Evolutionary conservation across 306 rosid genomes (phyloP).

Genomic region (Corylus avellana): DNA sequence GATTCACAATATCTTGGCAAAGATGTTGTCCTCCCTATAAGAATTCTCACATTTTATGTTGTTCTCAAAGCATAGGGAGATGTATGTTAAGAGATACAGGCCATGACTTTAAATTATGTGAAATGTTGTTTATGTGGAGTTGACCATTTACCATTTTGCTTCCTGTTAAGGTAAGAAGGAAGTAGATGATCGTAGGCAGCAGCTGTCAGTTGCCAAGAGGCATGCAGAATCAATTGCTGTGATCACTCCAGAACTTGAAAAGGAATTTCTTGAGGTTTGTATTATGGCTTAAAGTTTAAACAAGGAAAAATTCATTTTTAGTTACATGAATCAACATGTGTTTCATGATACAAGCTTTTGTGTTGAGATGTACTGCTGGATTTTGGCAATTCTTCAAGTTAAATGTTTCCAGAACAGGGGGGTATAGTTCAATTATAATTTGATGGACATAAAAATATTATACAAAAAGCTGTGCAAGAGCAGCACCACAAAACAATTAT

Average conservation of each 20-base stretch:
- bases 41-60: neutral
- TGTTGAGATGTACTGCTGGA: neutral
- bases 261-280: conserved; percentile 86
- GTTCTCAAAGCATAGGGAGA: neutral
- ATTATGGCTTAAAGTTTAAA: neutral
- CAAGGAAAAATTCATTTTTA: conserved; percentile 6
- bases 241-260: conserved; percentile 72
- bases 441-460: neutral
- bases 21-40: neutral
- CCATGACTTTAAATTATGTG: neutral
- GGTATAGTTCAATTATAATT: neutral
- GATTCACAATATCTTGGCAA: neutral
- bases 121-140: conserved; percentile 1
- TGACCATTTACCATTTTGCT: conserved; percentile 11
- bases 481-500: neutral
- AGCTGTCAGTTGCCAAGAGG: conserved; percentile 57
- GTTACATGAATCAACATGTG: neutral
- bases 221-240: conserved; percentile 71
- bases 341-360: neutral
- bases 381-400: neutral
- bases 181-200: conserved; percentile 49
- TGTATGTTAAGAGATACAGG: neutral
- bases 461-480: neutral
- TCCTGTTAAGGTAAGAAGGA: conserved; percentile 68
- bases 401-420: neutral